These are phyloP conservation scores for Hygrocybe punicea DNA, from an alignment of 768 basidiomycete genomes.

Conservation along the genomic window DNA sequence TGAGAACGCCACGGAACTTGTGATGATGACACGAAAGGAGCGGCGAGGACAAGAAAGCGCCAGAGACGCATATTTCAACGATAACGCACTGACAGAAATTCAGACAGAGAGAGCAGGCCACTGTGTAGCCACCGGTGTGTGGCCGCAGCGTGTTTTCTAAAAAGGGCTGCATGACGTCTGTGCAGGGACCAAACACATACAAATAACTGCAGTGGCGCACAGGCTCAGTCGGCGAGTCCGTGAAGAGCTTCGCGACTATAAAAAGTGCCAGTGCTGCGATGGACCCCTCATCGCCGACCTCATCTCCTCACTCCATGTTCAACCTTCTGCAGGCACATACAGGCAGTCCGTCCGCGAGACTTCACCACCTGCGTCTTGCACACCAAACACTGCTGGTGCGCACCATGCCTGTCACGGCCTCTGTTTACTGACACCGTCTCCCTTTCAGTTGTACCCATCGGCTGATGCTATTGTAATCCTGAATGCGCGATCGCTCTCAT, in stretches of 20 bases:
- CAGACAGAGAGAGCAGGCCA: no score
- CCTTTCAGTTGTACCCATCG: constrained; percentile 69
- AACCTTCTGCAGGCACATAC: constrained; percentile 39
- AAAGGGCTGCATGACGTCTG: no score
- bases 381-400: constrained; percentile 59
- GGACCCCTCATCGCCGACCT: background rate
- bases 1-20: constrained; percentile 30
- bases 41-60: constrained; percentile 18
- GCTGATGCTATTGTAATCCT: constrained; percentile 67
- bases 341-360: constrained; percentile 51
- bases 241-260: no score
- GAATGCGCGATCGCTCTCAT: constrained; percentile 60
- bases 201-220: no score
- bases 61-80: constrained; percentile 4
- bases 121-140: no score
- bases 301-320: background rate
- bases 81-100: background rate
- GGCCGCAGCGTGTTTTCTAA: no score
- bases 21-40: constrained; percentile 28
- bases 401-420: no score
- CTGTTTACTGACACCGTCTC: no score
- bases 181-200: no score
- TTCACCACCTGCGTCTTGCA: constrained; percentile 58
- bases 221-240: no score
- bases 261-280: background rate